Evolutionary conservation across 2,329 filamentous ascomycete genomes (phyloP).

Genomic region (Fusarium keratoplasticum): DNA sequence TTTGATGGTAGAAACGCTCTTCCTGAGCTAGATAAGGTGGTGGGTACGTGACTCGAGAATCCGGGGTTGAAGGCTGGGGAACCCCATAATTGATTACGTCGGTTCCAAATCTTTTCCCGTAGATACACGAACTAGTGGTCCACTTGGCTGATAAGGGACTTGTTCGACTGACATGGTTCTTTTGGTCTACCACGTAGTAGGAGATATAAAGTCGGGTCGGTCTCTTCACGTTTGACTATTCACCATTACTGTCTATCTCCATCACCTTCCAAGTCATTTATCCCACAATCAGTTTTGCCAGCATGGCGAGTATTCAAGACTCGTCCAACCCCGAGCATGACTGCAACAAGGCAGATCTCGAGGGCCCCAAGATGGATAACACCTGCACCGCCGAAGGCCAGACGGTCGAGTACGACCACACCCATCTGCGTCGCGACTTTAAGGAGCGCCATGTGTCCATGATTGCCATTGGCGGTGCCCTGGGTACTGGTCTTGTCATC

Average conservation of each 20-base stretch:
- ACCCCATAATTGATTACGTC: not conserved
- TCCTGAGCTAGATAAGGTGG: not conserved
- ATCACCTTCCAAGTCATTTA: not conserved
- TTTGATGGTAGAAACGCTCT: not conserved
- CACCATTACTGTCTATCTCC: not conserved
- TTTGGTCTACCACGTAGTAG: not conserved
- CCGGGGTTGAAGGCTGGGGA: not conserved
- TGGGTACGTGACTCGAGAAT: not conserved
- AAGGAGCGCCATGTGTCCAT: constrained; percentile 7
- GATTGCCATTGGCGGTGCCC: not conserved
- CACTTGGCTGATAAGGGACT: not conserved
- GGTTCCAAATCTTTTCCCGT: not conserved
- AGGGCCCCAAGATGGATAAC: not conserved
- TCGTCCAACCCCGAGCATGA: not conserved
- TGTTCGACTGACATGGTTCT: not conserved
- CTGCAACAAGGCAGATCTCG: not conserved
- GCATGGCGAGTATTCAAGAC: not conserved
- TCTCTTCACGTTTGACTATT: not conserved
- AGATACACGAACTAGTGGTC: not conserved
- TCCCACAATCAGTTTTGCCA: not conserved
- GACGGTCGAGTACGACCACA: not conserved
- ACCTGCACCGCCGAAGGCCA: not conserved
- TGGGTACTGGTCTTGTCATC: not conserved
- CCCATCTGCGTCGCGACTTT: not conserved
- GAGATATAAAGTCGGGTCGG: not conserved